A percentile compares a stretch with the other conserved stretches of the same genome.
Evolutionary conservation across 495 filamentous ascomycete species (phyloP).

Genomic region (Daldinia concentrica): DNA sequence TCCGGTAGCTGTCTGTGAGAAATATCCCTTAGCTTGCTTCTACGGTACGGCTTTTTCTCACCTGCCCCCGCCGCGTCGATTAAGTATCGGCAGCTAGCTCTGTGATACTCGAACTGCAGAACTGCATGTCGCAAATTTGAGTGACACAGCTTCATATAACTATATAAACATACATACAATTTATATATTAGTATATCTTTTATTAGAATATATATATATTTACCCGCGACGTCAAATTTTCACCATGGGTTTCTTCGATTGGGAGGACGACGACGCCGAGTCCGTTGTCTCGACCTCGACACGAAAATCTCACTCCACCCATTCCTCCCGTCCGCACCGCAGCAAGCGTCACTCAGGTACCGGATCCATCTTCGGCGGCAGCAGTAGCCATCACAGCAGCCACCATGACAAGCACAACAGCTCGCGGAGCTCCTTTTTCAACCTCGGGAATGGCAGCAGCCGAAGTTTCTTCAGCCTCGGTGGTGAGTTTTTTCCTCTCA

Average conservation of each 20-base stretch:
- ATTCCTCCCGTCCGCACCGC: slow-evolving; percentile 45
- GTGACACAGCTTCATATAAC: slow-evolving; percentile 29
- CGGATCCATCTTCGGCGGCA: slow-evolving; percentile 50
- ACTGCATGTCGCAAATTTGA: slow-evolving; percentile 9
- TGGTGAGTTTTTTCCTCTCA: slow-evolving; percentile 57
- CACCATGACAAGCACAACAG: slow-evolving; percentile 50
- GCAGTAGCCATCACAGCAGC: slow-evolving; percentile 40
- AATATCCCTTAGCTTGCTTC: slow-evolving; percentile 10
- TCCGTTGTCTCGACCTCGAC: slow-evolving; percentile 53
- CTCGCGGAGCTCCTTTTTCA: slow-evolving; percentile 64
- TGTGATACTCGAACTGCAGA: slow-evolving; percentile 25
- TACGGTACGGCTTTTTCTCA: slow-evolving; percentile 1
- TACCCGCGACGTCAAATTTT: background rate
- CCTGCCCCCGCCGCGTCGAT: slow-evolving; percentile 23
- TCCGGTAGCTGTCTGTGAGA: slow-evolving; percentile 23
- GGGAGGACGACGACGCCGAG: slow-evolving; percentile 54
- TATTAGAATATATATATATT: slow-evolving; percentile 4
- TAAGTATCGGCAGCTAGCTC: background rate
- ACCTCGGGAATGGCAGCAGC: slow-evolving; percentile 55
- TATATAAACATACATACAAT: slow-evolving; percentile 5
- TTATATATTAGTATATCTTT: slow-evolving; percentile 9
- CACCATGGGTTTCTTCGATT: slow-evolving; percentile 56
- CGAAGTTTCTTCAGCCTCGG: slow-evolving; percentile 58
- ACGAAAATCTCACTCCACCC: slow-evolving; percentile 48
- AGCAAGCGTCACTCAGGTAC: slow-evolving; percentile 42